Conservation (phyloP, 805 yeast genomes). For the Metschnikowia bowlesiae region DNA sequence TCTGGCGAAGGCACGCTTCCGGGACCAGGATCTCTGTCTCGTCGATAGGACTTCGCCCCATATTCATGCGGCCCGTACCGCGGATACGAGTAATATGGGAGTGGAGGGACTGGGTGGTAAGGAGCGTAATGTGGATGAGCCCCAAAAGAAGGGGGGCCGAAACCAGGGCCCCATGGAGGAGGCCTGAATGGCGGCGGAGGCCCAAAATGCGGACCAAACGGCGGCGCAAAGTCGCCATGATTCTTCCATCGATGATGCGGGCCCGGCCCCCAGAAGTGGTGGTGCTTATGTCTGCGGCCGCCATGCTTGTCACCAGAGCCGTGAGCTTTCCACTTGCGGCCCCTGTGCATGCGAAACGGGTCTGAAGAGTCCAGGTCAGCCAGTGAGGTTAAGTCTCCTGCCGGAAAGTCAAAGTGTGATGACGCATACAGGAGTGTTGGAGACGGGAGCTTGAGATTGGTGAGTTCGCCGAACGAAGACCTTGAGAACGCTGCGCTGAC, state of each 20-base stretch:
- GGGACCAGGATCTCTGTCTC: not conserved
- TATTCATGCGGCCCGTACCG: not conserved
- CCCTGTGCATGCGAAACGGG: not conserved
- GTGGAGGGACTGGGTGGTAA: slow-evolving; percentile 3
- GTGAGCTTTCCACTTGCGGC: not conserved
- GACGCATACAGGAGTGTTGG: slow-evolving; percentile 13
- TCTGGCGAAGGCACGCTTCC: not conserved
- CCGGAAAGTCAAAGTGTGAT: slow-evolving; percentile 2
- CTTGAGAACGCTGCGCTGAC: not conserved
- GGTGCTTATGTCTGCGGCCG: slow-evolving; percentile 1
- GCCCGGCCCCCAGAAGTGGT: not conserved
- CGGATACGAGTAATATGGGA: slow-evolving; percentile 1
- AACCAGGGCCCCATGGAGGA: not conserved
- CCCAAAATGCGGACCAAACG: slow-evolving; percentile 4
- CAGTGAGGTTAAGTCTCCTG: slow-evolving; percentile 1
- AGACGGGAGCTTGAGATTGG: slow-evolving; percentile 8
- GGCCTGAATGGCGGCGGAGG: slow-evolving; percentile 11
- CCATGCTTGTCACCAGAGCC: not conserved
- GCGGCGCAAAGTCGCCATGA: not conserved
- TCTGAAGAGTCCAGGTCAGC: slow-evolving; percentile 2
- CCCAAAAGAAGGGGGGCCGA: slow-evolving; percentile 1
- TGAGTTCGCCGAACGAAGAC: not conserved
- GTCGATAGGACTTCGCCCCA: not conserved
- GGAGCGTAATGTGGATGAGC: slow-evolving; percentile 1
- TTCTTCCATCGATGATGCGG: not conserved